Base-by-base conservation (phyloP, 495 filamentous ascomycete species). In the Podospora bellae-mahoneyi region DNA sequence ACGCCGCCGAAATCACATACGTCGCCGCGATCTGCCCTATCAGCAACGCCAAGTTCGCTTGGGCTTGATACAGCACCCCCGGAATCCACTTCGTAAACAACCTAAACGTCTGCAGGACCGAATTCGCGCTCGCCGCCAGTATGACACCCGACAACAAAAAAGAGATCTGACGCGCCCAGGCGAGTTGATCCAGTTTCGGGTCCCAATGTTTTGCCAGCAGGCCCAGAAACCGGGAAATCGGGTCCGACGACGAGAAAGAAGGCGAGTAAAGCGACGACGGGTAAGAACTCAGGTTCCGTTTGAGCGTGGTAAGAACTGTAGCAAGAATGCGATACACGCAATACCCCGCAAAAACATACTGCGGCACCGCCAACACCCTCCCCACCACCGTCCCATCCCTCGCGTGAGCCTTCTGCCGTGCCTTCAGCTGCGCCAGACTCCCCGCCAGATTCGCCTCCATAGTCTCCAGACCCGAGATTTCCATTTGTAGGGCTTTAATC, bases 121-220 rank as follows among this genome's bases (percentile, higher is more conserved):
- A 88, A 70, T 87, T 89, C 73, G 92, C 91, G 68, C 89, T 91
- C 0, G 87, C 89, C 20, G 89, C 82, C 60, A 95, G 87, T 73
- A 94, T 93, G 54, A 92, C 84, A 44, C 90, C 91, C 10, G 88
- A 90, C 30, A 95, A 82, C 15, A 91, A 78, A 78, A 94, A 93
- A 59, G 88, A 89, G 67, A 94, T 92, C 75, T 90, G 89, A 27
- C 88, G 84, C 19, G 88, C 86, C 90, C 91, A 94, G 30, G 91
- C 88, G 30, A 86, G 76, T 67, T 83, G 81, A 75, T 92, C 89
- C 48, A 92, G 82, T 64, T 87, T 85, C 15, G 88, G 88, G 68
- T 91, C 88, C 85, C 88, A 90, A 77, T 91, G 86, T 64, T 86
- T 86, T 15, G 90, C 89, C 15, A 93, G 73, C 27, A 92, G 82